Conservation (phyloP, 495 filamentous ascomycete genomes). For the Sordaria brevicollis region DNA sequence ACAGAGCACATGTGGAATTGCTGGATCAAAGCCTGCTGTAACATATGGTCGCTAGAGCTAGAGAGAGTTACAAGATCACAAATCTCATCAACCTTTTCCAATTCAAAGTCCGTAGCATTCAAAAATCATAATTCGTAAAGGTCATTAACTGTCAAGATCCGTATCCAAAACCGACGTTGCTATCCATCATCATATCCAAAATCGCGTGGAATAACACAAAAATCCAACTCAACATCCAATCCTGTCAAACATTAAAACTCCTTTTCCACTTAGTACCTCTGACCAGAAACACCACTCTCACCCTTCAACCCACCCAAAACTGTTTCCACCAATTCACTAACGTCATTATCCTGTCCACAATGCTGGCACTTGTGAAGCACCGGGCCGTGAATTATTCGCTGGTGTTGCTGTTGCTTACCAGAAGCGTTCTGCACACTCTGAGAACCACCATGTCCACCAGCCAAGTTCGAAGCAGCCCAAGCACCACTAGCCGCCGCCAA, state of each 20-base stretch:
- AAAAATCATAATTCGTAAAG: not conserved
- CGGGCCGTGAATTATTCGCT: conserved; percentile 2
- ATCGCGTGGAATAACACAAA: not conserved
- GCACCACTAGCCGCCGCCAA: conserved; percentile 11
- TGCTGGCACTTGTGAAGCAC: conserved; percentile 21
- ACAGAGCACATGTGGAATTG: no score
- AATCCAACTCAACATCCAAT: not conserved
- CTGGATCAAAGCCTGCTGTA: no score
- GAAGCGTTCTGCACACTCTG: not conserved
- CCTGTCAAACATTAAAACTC: no score
- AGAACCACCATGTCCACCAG: not conserved
- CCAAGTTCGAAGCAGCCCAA: conserved; percentile 3
- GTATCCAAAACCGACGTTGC: no score
- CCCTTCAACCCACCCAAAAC: not conserved
- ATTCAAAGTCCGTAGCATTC: no score
- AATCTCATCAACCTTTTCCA: not conserved
- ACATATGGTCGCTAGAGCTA: not conserved
- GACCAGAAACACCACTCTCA: not conserved
- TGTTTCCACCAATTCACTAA: conserved; percentile 8
- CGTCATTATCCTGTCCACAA: conserved; percentile 27
- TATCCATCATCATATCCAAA: no score
- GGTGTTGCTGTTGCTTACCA: not conserved
- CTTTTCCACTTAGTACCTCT: no score
- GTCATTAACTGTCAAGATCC: not conserved
- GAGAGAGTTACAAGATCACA: not conserved